A percentile compares a stretch with the other conserved stretches of the same genome.
These are phyloP conservation scores for Yamadazyma aaseri DNA, from an alignment of 1,139 yeast species.

Conservation along the genomic window DNA sequence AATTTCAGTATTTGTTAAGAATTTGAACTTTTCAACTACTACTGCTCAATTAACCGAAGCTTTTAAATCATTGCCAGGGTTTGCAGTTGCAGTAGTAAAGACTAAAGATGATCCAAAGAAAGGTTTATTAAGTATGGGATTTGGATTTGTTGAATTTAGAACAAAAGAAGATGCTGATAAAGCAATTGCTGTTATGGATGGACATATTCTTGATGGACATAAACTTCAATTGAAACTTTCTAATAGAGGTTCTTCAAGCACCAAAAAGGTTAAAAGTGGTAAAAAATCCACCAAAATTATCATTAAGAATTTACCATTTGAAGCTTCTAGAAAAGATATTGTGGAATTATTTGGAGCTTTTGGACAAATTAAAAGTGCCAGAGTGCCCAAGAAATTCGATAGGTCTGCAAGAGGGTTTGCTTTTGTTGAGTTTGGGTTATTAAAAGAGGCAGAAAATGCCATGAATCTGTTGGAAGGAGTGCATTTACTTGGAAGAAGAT, in stretches of 20 bases:
- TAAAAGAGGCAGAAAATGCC: slow-evolving; percentile 95
- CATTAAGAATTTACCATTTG: slow-evolving; percentile 96
- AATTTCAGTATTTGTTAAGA: slow-evolving; percentile 86
- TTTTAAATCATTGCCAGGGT: slow-evolving; percentile 75
- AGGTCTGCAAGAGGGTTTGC: slow-evolving; percentile 97
- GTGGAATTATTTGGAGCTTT: slow-evolving; percentile 88
- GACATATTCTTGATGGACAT: slow-evolving; percentile 83
- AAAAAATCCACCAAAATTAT: slow-evolving; percentile 66
- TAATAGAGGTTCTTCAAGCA: slow-evolving; percentile 49
- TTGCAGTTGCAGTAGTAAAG: slow-evolving; percentile 78
- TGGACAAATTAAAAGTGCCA: slow-evolving; percentile 90
- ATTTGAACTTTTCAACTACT: slow-evolving; percentile 83
- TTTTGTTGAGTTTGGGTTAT: slow-evolving; percentile 84
- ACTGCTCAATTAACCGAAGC: slow-evolving; percentile 52
- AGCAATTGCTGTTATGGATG: slow-evolving; percentile 76
- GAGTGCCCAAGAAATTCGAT: slow-evolving; percentile 96
- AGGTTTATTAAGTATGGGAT: slow-evolving; percentile 83
- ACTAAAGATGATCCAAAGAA: slow-evolving; percentile 86
- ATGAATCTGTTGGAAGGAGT: slow-evolving; percentile 94
- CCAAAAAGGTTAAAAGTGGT: slow-evolving; percentile 30
- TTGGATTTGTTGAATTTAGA: slow-evolving; percentile 90
- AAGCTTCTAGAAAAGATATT: slow-evolving; percentile 88
- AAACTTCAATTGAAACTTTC: slow-evolving; percentile 85
- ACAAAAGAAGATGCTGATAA: slow-evolving; percentile 74
- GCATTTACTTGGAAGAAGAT: slow-evolving; percentile 91